Evolutionary conservation across 352 stramenopile genomes (phyloP), one percentile per base, ranked within the genome.

Genomic region (Plasmopara muralis): DNA sequence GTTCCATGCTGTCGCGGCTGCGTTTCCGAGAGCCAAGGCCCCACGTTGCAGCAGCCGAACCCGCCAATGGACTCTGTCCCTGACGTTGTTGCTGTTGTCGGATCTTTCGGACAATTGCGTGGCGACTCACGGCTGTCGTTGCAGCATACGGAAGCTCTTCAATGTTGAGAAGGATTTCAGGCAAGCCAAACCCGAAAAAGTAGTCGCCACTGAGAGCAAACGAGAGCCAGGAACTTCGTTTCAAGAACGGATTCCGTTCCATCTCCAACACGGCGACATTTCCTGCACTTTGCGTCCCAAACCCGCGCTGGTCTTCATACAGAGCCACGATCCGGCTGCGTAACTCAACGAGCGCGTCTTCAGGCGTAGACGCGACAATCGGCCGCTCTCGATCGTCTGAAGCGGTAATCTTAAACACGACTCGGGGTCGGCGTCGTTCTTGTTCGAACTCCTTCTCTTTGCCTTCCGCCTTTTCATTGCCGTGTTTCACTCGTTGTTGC

Each of bases 181-280:
- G 76, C 5, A 93, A 30, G 0, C 79, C 74, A 45, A 93, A 83
- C 0, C 85, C 85, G 57, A 93, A 95, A 47, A 95, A 95, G 41
- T 90, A 84, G 28, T 74, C 64, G 9, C 83, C 81, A 9, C 74
- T 62, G 3, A 95, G 47, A 6, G 81, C 77, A 47, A 88, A 95
- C 15, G 78, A 89, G 47, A 80, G 83, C 84, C 84, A 92, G 28
- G 80, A 90, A 6, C 67, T 85, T 1, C 82, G 76, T 43, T 74
- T 78, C 43, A 89, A 50, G 39, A 93, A 87, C 18, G 79, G 81
- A 35, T 90, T 91, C 34, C 56, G 56, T n/a, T 72, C 75, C 5
- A 52, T 54, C 28, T 65, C 61, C 18, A 47, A 62, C 29, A 16
- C 43, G 8, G 9, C 37, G 15, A 9, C 13, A 25, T 10, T 34